These are phyloP conservation scores for Fragosphaeria purpurea DNA, from an alignment of 2,329 filamentous ascomycete species.

Conservation along the genomic window DNA sequence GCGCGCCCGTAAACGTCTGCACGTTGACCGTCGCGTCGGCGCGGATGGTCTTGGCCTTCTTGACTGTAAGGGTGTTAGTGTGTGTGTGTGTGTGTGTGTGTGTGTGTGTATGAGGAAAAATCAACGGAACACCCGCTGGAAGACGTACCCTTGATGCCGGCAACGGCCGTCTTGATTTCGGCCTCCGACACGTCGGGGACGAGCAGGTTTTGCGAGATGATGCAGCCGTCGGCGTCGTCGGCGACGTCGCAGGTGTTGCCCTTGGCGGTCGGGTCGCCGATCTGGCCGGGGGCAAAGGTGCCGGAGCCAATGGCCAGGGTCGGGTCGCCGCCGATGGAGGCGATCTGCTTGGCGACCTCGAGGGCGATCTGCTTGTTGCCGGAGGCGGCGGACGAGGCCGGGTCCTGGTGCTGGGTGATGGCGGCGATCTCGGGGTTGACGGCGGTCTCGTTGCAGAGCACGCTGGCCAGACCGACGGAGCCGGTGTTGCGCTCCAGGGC, in stretches of 20 bases:
- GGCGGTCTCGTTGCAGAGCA: conserved; percentile 47
- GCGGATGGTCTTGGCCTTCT: conserved; percentile 7
- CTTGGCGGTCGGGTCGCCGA: conserved; percentile 27
- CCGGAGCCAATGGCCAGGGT: conserved; percentile 48
- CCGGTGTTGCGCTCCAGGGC: conserved; percentile 51
- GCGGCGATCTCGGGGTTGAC: conserved; percentile 55
- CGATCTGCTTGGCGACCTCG: conserved; percentile 49
- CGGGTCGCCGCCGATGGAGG: conserved; percentile 52
- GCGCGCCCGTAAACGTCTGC: conserved; percentile 34
- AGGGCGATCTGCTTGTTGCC: conserved; percentile 53
- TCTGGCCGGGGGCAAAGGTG: conserved; percentile 50
- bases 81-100: too few relatives aligned
- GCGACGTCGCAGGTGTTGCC: conserved; percentile 46
- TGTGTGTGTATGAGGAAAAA: too few relatives aligned
- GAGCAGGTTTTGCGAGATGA: conserved; percentile 43
- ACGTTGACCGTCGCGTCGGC: conserved; percentile 25
- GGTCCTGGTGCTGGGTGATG: conserved; percentile 57
- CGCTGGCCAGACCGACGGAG: conserved; percentile 45
- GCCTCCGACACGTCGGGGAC: conserved; percentile 42
- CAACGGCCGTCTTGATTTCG: conserved; percentile 43
- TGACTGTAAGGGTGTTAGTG: background rate
- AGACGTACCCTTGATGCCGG: conserved; percentile 13
- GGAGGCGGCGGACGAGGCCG: conserved; percentile 47
- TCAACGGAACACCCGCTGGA: too few relatives aligned
- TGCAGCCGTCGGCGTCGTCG: conserved; percentile 42